Base-by-base conservation (phyloP, 495 filamentous ascomycete genomes). In the Daldinia grandis region DNA sequence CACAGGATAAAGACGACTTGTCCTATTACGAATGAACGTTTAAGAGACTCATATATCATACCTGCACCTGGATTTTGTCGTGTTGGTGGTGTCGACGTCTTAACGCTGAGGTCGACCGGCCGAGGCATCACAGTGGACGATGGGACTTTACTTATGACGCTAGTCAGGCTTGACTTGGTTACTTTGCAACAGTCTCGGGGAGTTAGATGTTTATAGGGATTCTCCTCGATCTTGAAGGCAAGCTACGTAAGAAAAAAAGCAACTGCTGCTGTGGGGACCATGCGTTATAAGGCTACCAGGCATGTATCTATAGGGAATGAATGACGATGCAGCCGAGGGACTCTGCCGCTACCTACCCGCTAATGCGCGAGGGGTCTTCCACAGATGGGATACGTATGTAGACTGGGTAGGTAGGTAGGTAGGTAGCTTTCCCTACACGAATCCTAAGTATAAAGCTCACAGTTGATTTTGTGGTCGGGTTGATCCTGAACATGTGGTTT, bases 1-100 rank as follows among this genome's bases (percentile, higher is more conserved):
- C 30, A 14, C 1, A 35, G 33, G n/a, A 57, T 61, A 30, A 58
- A 55, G 31, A 17, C 31, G 17, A 35, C 12, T 40, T 56, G 19
- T 40, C 47, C 28, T 61, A 27, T 53, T 27, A 21, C 47, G 17
- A 47, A 54, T 38, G 31, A 21, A 21, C 9, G 54, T 33, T 17
- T 58, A 58, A 33, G 56, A 49, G 21, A 62, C n/a, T 49, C 10
- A 40, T 31, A 49, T 62, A 4, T 24, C 69, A 63, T 72, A 73
- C 70, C 70, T 66, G 70, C 70, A 38, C 70, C 70, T 38, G 70
- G 70, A 37, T 73, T 73, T 19, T 73, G 70, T 58, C 70, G 70
- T 49, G 70, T 58, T 27, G 60, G 70, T 28, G 70, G 65, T 35
- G 60, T 62, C 33, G 70, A 68, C 31, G 61, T 65, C 57, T 73